A percentile compares a stretch with the other conserved stretches of the same genome.
Evolutionary conservation across 768 basidiomycete species (phyloP).

Genomic region (Mycena venus): DNA sequence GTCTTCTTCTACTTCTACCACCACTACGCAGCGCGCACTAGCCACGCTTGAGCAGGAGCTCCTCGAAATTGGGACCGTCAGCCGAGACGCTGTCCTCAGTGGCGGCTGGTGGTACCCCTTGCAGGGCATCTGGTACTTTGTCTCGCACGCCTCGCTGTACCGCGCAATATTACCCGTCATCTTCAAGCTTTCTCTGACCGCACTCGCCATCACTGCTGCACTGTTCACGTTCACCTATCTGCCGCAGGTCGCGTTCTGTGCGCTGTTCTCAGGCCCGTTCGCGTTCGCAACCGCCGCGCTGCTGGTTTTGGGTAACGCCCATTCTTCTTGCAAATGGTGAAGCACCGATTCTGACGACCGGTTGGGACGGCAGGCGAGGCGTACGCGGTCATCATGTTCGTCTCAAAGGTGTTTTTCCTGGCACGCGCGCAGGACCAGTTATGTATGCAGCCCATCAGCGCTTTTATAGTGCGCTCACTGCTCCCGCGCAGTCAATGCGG

Average conservation of each 20-base stretch:
- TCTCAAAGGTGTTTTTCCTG: constrained; percentile 53
- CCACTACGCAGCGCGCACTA: not conserved
- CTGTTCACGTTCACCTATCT: constrained; percentile 73
- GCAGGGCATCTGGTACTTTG: constrained; percentile 51
- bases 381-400: constrained; percentile 51
- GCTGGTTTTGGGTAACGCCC: constrained; percentile 51
- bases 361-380: constrained; percentile 51
- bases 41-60: constrained; percentile 19
- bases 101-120: constrained; percentile 56
- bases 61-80: constrained; percentile 34
- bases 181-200: constrained; percentile 53
- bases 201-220: constrained; percentile 54
- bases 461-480: not conserved
- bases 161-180: constrained; percentile 52
- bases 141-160: constrained; percentile 52
- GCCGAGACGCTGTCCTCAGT: constrained; percentile 50
- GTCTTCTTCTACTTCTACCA: not conserved
- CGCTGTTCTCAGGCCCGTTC: constrained; percentile 74
- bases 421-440: constrained; percentile 52
- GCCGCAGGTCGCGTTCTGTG: constrained; percentile 75
- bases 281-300: constrained; percentile 67
- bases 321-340: constrained; percentile 55
- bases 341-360: constrained; percentile 53
- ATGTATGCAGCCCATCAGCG: constrained; percentile 42
- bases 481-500: constrained; percentile 13